phyloP scores from a whole-genome alignment of 768 basidiomycete species.

The Termitomyces sp. region DNA sequence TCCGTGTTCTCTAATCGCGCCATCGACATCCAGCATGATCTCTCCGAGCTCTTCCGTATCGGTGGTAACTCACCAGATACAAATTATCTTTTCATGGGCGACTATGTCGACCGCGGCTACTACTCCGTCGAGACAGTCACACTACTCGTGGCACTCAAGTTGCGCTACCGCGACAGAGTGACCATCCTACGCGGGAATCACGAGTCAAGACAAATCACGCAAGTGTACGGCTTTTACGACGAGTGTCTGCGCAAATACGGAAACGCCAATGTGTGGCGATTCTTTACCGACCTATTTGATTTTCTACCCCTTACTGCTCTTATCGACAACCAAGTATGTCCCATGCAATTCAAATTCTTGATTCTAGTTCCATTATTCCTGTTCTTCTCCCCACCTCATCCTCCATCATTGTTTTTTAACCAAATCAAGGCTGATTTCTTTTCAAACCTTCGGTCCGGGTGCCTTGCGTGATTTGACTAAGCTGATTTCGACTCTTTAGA shows the following conservation, averaged over 20 bases:
- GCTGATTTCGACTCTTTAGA: slow-evolving; percentile 45
- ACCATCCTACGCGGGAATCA: slow-evolving; percentile 98
- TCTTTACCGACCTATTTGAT: slow-evolving; percentile 98
- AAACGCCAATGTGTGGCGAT: slow-evolving; percentile 99
- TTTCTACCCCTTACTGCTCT: slow-evolving; percentile 95
- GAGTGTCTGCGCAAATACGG: slow-evolving; percentile 99
- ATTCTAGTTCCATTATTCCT: slow-evolving; percentile 3
- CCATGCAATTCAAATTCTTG: slow-evolving; percentile 2
- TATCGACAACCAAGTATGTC: slow-evolving; percentile 97
- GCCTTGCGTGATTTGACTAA: slow-evolving; percentile 16
- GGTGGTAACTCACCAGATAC: slow-evolving; percentile 99
- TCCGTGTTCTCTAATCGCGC: slow-evolving; percentile 6
- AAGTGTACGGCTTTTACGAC: slow-evolving; percentile 99
- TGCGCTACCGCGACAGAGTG: slow-evolving; percentile 96
- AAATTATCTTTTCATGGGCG: slow-evolving; percentile 99
- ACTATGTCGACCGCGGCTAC: slow-evolving; percentile 99
- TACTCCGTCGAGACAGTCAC: slow-evolving; percentile 99
- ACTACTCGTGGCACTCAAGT: slow-evolving; percentile 92
- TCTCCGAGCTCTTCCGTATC: slow-evolving; percentile 97
- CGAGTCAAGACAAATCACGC: slow-evolving; percentile 98
- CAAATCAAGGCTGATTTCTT: slow-evolving; percentile 8
- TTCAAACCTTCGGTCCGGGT: slow-evolving; percentile 4
- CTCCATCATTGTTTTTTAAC: slow-evolving; percentile 6
- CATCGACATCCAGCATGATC: slow-evolving; percentile 76
- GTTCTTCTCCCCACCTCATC: slow-evolving; percentile 2